phyloP scores from a whole-genome alignment of 805 yeast species.

The Starmerella vaccinii region DNA sequence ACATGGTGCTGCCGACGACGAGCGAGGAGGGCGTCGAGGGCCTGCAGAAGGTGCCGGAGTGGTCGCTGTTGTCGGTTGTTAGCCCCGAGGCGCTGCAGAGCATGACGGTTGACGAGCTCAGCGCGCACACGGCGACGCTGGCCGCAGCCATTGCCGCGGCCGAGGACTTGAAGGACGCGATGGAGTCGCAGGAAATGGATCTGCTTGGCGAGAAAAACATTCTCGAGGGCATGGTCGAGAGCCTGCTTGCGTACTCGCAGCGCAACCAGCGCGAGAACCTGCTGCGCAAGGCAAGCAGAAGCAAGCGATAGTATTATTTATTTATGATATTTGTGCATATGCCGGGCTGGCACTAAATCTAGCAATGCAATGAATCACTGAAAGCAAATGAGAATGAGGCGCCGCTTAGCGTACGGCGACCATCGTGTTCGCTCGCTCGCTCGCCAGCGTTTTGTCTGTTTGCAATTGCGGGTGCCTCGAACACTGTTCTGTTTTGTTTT shows the following conservation, averaged over 20 bases:
- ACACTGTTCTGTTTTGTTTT: too few relatives aligned
- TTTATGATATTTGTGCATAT: too few relatives aligned
- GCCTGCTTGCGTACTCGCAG: slow-evolving; percentile 82
- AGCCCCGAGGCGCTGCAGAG: slow-evolving; percentile 32
- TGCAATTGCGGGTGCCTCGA: too few relatives aligned
- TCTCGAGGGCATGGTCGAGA: slow-evolving; percentile 80
- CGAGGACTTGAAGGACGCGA: slow-evolving; percentile 36
- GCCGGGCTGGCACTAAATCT: too few relatives aligned
- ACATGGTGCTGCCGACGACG: slow-evolving; percentile 18
- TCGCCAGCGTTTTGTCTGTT: too few relatives aligned
- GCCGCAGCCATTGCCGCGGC: slow-evolving; percentile 33
- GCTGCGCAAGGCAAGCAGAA: slow-evolving; percentile 10
- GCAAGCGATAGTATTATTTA: background rate
- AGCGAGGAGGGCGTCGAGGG: slow-evolving; percentile 15
- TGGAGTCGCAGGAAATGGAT: slow-evolving; percentile 44
- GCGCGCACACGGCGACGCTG: slow-evolving; percentile 32
- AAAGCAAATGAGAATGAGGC: too few relatives aligned
- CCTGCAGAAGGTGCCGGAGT: slow-evolving; percentile 23
- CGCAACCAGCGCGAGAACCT: slow-evolving; percentile 24
- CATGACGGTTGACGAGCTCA: slow-evolving; percentile 34
- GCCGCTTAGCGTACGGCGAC: too few relatives aligned
- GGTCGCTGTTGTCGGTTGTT: slow-evolving; percentile 30
- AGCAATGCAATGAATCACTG: too few relatives aligned
- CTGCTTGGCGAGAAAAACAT: slow-evolving; percentile 57
- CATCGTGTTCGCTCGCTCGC: too few relatives aligned